Base-by-base conservation (phyloP, 176 grass and related monocot genomes). In the Raddia distichophylla region DNA sequence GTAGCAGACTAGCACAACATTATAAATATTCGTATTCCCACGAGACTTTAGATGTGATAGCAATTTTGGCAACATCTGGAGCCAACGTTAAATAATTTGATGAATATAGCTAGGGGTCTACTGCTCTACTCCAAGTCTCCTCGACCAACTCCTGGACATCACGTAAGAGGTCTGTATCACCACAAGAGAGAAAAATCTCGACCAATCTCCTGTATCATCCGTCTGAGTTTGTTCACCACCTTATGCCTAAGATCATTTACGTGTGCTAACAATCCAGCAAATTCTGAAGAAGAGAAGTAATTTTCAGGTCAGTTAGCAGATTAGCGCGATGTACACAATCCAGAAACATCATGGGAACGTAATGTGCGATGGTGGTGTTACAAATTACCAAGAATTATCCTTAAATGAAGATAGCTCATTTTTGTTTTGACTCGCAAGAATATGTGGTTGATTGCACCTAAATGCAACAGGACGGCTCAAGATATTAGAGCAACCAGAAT, bases 361-460 rank as follows among this genome's bases (percentile, higher is more conserved):
- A 54, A 14, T 8, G 42, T 17, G 22, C 7, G n/a, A 18, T 64
- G 6, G 60, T 1, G 47, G 5, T 43, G 7, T 33, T 59, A 7
- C 53, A 44, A 51, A 49, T 92, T 82, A 94, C 95, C 88, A 66
- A 98, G 51, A 64, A 92, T 44, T 82, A 89, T 63, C 50, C 81
- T 92, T 84, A 98, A 42, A 52, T 61, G 83, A 67, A 94, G 80
- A 89, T 93, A 93, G 73, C 58, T 79, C 64, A 91, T 55, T 67
- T 79, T 82, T 86, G 83, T 82, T 84, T 67, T 94, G 64, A 93
- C 10, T 79, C n/a, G 76, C 51, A 74, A 81, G n/a, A 87, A 44
- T 3, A 69, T 55, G 37, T 43, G 14, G 13, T 48, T 86, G 62
- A 91, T 60, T 67, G 82, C 19, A 82, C 89, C 92, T 93, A 69